phyloP scores from a whole-genome alignment of 2,329 filamentous ascomycete genomes.

The Hypoxylon sp. region DNA sequence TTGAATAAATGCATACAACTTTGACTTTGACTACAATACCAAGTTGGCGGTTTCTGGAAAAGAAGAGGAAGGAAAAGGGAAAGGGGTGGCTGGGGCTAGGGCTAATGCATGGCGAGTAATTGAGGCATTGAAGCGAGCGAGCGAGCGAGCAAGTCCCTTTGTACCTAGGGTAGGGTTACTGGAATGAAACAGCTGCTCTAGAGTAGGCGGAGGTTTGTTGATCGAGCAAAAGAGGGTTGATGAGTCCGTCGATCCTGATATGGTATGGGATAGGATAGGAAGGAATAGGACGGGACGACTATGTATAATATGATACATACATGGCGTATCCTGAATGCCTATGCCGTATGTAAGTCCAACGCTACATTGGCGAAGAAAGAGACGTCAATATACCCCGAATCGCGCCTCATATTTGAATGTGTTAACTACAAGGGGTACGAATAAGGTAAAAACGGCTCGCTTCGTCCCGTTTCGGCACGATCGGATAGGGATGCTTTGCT shows the following conservation, averaged over 20 bases:
- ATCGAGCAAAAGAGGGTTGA: background rate
- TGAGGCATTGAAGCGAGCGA: no score
- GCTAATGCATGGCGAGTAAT: no score
- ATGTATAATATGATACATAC: constrained; percentile 9
- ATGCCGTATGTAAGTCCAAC: constrained; percentile 3
- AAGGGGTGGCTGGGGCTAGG: no score
- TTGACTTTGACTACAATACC: no score
- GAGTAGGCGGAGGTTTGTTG: background rate
- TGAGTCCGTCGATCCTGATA: constrained; percentile 3
- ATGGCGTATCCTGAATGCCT: background rate
- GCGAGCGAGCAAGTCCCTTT: background rate
- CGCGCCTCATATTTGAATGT: background rate
- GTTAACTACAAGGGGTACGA: background rate
- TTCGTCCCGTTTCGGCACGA: background rate
- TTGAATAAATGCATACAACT: no score
- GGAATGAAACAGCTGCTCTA: background rate
- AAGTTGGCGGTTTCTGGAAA: no score
- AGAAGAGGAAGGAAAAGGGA: no score
- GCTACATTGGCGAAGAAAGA: constrained; percentile 1
- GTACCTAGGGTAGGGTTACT: background rate
- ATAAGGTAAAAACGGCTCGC: background rate
- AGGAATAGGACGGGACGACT: background rate
- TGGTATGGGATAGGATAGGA: background rate
- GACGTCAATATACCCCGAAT: background rate
- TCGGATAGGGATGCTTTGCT: no score